Evolutionary conservation across 495 filamentous ascomycete species (phyloP).

Genomic region (Podospora didyma): DNA sequence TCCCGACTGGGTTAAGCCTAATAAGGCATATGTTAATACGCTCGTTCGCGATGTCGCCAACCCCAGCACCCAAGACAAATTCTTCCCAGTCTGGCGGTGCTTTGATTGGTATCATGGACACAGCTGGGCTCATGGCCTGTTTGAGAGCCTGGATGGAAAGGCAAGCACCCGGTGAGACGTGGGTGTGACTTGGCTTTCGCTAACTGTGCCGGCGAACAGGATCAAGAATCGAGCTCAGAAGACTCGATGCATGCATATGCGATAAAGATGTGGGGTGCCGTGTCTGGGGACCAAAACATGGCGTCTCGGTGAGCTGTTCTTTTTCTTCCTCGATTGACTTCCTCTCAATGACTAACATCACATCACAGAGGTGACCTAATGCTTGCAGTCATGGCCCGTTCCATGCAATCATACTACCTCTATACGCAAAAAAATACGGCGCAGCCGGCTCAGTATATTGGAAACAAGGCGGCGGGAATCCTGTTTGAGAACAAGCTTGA

Average conservation of each 20-base stretch:
- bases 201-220: slow-evolving; percentile 25
- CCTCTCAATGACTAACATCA: background rate
- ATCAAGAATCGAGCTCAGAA: slow-evolving; percentile 88
- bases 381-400: slow-evolving; percentile 68
- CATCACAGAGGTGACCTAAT: slow-evolving; percentile 65
- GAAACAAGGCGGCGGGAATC: slow-evolving; percentile 88
- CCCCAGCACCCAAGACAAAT: slow-evolving; percentile 61
- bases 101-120: slow-evolving; percentile 97
- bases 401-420: slow-evolving; percentile 77
- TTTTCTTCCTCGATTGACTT: background rate
- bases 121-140: slow-evolving; percentile 95
- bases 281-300: slow-evolving; percentile 70
- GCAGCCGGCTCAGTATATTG: slow-evolving; percentile 72
- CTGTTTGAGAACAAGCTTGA: slow-evolving; percentile 97
- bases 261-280: slow-evolving; percentile 89
- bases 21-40: slow-evolving; percentile 77
- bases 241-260: slow-evolving; percentile 86
- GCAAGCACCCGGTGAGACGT: slow-evolving; percentile 6
- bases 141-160: slow-evolving; percentile 84
- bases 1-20: slow-evolving; percentile 64
- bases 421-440: slow-evolving; percentile 65
- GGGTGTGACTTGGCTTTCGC: background rate
- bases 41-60: slow-evolving; percentile 78
- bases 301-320: slow-evolving; percentile 57
- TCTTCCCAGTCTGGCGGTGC: slow-evolving; percentile 79